phyloP scores from a whole-genome alignment of 768 basidiomycete species.

The Neoboletus magnificus region DNA sequence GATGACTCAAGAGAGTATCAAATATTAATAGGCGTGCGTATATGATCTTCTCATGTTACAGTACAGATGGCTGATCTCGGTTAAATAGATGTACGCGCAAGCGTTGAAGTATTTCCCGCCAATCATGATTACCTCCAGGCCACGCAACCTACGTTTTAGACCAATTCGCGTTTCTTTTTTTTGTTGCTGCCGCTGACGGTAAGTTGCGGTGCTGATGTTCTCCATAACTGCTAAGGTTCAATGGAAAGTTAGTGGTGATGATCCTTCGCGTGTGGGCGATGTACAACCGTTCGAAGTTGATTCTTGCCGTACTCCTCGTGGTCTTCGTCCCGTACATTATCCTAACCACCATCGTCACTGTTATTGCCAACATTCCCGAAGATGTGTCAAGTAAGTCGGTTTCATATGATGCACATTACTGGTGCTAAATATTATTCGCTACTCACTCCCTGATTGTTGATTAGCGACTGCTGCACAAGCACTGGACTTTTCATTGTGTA shows the following conservation, averaged over 20 bases:
- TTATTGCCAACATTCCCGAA: neutral
- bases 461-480: neutral
- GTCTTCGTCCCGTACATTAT: conserved; percentile 1
- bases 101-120: neutral
- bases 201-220: neutral
- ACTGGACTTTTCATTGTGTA: neutral
- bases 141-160: neutral
- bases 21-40: neutral
- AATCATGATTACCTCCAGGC: neutral
- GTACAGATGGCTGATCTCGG: neutral
- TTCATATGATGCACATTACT: neutral
- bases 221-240: neutral
- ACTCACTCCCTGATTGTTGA: neutral
- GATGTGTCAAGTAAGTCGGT: neutral
- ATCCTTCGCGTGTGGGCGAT: conserved; percentile 11
- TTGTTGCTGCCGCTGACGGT: conserved; percentile 6
- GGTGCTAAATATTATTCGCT: neutral
- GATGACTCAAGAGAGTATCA: neutral
- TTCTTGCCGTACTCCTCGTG: conserved; percentile 2
- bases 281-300: neutral
- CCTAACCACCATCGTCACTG: neutral
- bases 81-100: conserved; percentile 6
- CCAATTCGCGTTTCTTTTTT: neutral
- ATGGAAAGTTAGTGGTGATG: conserved; percentile 3
- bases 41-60: neutral